These are phyloP conservation scores for Xylariomycetidae sp. DNA, from an alignment of 2,329 filamentous ascomycete genomes.

Conservation along the genomic window DNA sequence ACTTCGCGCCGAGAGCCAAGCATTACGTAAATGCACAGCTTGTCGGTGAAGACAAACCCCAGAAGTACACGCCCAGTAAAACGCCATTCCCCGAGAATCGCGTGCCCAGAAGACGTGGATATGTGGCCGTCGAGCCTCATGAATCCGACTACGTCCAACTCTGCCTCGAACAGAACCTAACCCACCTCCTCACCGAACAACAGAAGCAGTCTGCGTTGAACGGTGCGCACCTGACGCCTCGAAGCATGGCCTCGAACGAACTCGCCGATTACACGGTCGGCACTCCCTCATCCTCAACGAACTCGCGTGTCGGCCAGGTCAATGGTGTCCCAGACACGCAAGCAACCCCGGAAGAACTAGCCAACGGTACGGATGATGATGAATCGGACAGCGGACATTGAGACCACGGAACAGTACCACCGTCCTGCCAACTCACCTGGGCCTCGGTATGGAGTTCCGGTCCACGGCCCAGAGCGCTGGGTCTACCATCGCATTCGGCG, in stretches of 20 bases:
- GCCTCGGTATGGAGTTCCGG: too few relatives aligned
- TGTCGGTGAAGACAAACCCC: slow-evolving; percentile 45
- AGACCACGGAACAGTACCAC: too few relatives aligned
- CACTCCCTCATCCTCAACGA: slow-evolving; percentile 17
- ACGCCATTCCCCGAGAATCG: slow-evolving; percentile 49
- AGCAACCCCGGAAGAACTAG: slow-evolving; percentile 15
- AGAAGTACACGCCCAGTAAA: slow-evolving; percentile 40
- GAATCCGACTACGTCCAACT: slow-evolving; percentile 52
- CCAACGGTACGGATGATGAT: slow-evolving; percentile 12
- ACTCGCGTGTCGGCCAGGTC: slow-evolving; percentile 16
- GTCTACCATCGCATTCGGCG: too few relatives aligned
- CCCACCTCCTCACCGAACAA: slow-evolving; percentile 44
- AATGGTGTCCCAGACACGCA: slow-evolving; percentile 19
- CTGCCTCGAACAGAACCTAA: slow-evolving; percentile 51
- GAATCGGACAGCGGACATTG: neutral
- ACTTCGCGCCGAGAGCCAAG: slow-evolving; percentile 51
- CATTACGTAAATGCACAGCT: slow-evolving; percentile 53
- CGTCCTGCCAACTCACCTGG: too few relatives aligned
- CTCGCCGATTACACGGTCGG: slow-evolving; percentile 15
- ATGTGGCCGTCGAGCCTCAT: slow-evolving; percentile 45
- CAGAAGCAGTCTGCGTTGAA: slow-evolving; percentile 40
- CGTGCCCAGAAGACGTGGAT: slow-evolving; percentile 46
- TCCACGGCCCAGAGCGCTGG: too few relatives aligned
- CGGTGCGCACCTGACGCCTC: slow-evolving; percentile 41
- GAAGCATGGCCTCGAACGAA: slow-evolving; percentile 30